Base-by-base conservation (phyloP, 2,329 filamentous ascomycete genomes). In the Pestalotiopsis sp. region DNA sequence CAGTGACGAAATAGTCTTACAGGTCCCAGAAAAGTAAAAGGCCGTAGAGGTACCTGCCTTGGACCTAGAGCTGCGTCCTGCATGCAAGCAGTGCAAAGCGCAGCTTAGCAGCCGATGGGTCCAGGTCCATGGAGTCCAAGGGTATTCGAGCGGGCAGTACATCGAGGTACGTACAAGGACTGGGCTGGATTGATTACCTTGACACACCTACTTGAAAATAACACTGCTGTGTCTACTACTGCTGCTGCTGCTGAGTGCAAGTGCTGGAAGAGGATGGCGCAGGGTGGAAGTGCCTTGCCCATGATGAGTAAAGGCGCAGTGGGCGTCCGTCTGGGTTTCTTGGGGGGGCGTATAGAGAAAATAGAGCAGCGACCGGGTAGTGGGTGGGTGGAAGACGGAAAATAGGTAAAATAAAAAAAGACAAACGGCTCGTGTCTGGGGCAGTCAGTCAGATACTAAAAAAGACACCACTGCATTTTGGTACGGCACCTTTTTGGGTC, bases 241-340 rank as follows among this genome's bases (percentile, higher is more conserved):
- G 4, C 27, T 27, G 27, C 3, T 25, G 25, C 31, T 36, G 7
- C 31, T 36, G 31, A 1, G 31, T 36, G 31, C 31, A 7, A 1
- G 45, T 9, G 20, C 6, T 60, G 65, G 65, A 55, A 39, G 25
- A 60, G n/a, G 57, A 67, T 67, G 58, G 65, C 65, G 65, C 65
- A 67, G 65, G 65, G 59, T 13, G 13, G 52, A 59, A 61, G 64
- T 67, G 59, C 65, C 65, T 67, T 38, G 39, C 65, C 45, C 58
- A 67, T 66, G 65, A 63, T 67, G 65, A 67, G 65, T 67, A 62
- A 67, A 67, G 58, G 57, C 65, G 57, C 65, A 67, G 65, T 55
- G 52, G 23, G n/a, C 20, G 52, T 27, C 13, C n/a, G 25, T 59
- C 9, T n/a, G 64, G 14, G 25, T 17, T n/a, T 20, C 58, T 59